Evolutionary conservation across 352 stramenopile genomes (phyloP).

Genomic region (Albugo laibachii): DNA sequence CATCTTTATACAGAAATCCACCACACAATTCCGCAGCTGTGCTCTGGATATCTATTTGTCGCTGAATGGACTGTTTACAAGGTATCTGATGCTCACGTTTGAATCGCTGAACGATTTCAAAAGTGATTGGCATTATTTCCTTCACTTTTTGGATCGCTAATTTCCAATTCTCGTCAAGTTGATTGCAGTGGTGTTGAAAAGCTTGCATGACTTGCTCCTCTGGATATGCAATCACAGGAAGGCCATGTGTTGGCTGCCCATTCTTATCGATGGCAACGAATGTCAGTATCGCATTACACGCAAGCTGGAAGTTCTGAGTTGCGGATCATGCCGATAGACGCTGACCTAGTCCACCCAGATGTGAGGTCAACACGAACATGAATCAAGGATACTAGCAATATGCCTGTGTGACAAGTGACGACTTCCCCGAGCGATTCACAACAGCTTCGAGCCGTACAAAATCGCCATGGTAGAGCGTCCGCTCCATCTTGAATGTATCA

Average conservation of each 20-base stretch:
- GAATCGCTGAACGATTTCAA: constrained; percentile 12
- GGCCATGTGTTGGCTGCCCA: constrained; percentile 5
- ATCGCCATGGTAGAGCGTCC: constrained; percentile 19
- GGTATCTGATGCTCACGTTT: neutral
- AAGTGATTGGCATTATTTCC: constrained; percentile 11
- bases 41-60: constrained; percentile 6
- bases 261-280: constrained; percentile 17
- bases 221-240: constrained; percentile 5
- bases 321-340: constrained; percentile 18
- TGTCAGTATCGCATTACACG: constrained; percentile 20
- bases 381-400: neutral
- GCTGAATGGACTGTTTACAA: neutral
- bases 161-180: constrained; percentile 14
- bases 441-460: constrained; percentile 20
- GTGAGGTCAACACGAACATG: neutral
- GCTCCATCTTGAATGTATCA: constrained; percentile 3
- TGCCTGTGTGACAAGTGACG: constrained; percentile 21
- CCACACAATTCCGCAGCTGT: constrained; percentile 19
- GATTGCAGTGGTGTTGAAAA: constrained; percentile 14
- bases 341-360: constrained; percentile 8
- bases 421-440: constrained; percentile 17
- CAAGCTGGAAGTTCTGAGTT: constrained; percentile 19
- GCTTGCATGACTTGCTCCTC: constrained; percentile 11
- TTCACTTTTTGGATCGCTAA: constrained; percentile 11
- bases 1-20: constrained; percentile 18